Conservation (phyloP, 768 basidiomycete species). For the Mycena galopus region DNA sequence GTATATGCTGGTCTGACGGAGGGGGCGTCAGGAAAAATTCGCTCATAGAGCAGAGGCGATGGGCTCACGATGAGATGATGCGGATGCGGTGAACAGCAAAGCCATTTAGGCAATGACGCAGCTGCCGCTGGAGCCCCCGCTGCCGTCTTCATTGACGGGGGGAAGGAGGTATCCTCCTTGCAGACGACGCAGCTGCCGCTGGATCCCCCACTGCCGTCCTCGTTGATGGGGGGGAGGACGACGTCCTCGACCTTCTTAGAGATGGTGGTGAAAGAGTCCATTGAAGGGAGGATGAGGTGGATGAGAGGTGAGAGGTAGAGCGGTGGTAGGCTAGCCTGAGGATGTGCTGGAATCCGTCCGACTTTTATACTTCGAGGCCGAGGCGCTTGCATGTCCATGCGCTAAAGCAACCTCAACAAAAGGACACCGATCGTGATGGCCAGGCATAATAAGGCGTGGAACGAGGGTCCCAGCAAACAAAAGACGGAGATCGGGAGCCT, state of each 20-base stretch:
- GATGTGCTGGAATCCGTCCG: background rate
- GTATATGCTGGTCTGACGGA: constrained; percentile 5
- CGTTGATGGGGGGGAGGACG: background rate
- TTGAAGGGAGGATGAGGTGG: constrained; percentile 27
- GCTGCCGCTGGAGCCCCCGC: background rate
- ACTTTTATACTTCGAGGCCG: constrained; percentile 13
- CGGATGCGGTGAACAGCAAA: background rate
- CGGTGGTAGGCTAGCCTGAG: constrained; percentile 17
- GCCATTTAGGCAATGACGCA: background rate
- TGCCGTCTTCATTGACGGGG: background rate
- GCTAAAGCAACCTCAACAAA: background rate
- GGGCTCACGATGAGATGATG: background rate
- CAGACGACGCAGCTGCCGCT: background rate
- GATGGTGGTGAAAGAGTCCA: constrained; percentile 23
- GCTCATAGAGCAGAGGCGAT: background rate
- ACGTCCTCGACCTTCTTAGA: background rate
- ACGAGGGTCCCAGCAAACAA: constrained; percentile 10
- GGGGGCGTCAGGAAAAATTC: background rate
- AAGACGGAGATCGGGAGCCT: constrained; percentile 1
- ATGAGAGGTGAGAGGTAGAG: constrained; percentile 5
- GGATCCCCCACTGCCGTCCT: background rate
- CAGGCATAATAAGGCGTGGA: constrained; percentile 17
- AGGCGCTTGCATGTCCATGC: background rate
- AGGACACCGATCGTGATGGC: constrained; percentile 1
- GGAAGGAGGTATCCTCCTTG: background rate